These are phyloP conservation scores for Vitis amurensis DNA, from an alignment of 164 flowering plant genomes.

Conservation along the genomic window DNA sequence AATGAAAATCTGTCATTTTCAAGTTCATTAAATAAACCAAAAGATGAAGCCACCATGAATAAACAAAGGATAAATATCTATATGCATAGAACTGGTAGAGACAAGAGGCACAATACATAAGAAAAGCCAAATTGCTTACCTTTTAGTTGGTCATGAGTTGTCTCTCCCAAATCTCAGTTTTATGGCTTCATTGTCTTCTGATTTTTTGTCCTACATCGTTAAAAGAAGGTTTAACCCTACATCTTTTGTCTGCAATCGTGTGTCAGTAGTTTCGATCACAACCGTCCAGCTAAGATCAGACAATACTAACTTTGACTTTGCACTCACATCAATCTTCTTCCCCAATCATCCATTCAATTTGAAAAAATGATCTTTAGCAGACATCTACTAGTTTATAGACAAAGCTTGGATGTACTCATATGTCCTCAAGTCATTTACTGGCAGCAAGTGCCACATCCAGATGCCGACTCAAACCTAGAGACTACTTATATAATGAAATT, in stretches of 20 bases:
- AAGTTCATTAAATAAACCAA: constrained; percentile 4
- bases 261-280: constrained; percentile 44
- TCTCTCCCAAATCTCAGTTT: constrained; percentile 25
- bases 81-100: constrained; percentile 10
- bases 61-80: not conserved
- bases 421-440: not conserved
- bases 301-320: constrained; percentile 56
- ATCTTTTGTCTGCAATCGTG: constrained; percentile 19
- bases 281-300: constrained; percentile 50
- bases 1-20: constrained; percentile 3
- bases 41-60: constrained; percentile 1
- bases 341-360: constrained; percentile 2
- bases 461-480: no score
- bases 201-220: constrained; percentile 29
- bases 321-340: constrained; percentile 13
- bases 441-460: not conserved
- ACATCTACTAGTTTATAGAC: not conserved
- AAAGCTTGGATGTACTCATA: constrained; percentile 20
- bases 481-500: not conserved
- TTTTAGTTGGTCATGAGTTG: constrained; percentile 28
- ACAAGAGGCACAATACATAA: constrained; percentile 25
- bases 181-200: constrained; percentile 38
- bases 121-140: constrained; percentile 28
- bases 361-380: constrained; percentile 8
- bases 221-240: constrained; percentile 32